phyloP scores from a whole-genome alignment of 768 basidiomycete species.

The Daedaleopsis nitida region DNA sequence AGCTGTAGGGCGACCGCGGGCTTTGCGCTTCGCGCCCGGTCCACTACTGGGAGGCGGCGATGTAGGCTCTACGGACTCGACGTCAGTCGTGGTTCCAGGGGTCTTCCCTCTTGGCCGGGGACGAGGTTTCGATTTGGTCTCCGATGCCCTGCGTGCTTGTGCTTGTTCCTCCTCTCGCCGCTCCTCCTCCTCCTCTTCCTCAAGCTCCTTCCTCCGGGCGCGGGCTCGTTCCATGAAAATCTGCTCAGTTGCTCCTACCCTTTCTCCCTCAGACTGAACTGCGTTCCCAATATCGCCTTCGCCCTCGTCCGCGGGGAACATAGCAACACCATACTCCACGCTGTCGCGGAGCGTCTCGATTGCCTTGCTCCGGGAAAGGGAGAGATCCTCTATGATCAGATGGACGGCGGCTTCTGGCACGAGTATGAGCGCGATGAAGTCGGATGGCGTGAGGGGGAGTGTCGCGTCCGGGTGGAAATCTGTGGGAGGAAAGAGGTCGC shows the following conservation, averaged over 20 bases:
- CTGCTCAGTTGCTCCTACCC: conserved; percentile 41
- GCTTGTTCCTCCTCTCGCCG: conserved; percentile 17
- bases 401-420: conserved; percentile 84
- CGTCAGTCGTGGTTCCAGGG: conserved; percentile 1
- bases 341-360: conserved; percentile 70
- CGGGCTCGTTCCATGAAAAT: conserved; percentile 48
- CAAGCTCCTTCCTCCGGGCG: conserved; percentile 42
- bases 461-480: conserved; percentile 55
- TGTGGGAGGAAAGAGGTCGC: conserved; percentile 69
- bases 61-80: conserved; percentile 2
- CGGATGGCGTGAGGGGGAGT: conserved; percentile 66
- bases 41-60: conserved; percentile 2
- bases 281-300: conserved; percentile 25
- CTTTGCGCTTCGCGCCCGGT: background rate
- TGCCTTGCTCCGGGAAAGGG: conserved; percentile 49
- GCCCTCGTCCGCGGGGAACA: conserved; percentile 71
- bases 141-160: background rate
- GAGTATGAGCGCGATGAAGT: conserved; percentile 84
- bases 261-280: background rate
- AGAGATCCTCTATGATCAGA: conserved; percentile 81
- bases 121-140: background rate
- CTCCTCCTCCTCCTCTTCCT: conserved; percentile 47
- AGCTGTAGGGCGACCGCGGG: conserved; percentile 1
- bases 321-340: conserved; percentile 78
- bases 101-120: background rate